Conservation (phyloP, 2,329 filamentous ascomycete genomes). For the Colletotrichum sansevieriae region DNA sequence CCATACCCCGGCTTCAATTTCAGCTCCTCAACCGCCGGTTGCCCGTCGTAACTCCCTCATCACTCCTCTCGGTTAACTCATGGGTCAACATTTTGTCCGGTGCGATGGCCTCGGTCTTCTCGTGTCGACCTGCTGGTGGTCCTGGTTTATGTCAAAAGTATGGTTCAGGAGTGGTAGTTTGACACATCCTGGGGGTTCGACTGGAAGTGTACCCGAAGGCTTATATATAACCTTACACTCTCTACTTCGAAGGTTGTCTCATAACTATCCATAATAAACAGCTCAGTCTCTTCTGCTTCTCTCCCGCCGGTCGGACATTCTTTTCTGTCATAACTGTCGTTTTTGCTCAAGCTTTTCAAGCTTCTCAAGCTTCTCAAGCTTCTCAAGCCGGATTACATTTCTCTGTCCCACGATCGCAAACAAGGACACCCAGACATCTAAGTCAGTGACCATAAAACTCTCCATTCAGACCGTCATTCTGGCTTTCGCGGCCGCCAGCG, state of each 20-base stretch:
- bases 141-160: background rate
- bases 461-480: constrained; percentile 45
- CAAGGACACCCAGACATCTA: background rate
- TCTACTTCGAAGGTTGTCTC: background rate
- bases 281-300: constrained; percentile 38
- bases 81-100: constrained; percentile 12
- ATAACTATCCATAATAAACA: background rate
- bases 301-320: constrained; percentile 38
- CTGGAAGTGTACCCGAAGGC: background rate
- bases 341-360: constrained; percentile 9
- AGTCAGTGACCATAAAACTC: constrained; percentile 46
- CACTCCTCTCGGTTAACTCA: background rate
- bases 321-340: background rate
- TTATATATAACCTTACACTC: constrained; percentile 17
- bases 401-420: background rate
- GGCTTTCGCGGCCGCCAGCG: constrained; percentile 45
- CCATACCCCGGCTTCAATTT: background rate
- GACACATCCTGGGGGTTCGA: constrained; percentile 20
- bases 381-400: background rate
- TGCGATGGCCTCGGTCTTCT: constrained; percentile 14
- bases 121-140: background rate
- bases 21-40: background rate
- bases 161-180: constrained; percentile 24
- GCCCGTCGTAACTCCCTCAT: constrained; percentile 11
- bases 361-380: constrained; percentile 15